Evolutionary conservation across 495 filamentous ascomycete genomes (phyloP).

Genomic region (Aspergillus avenaceus): DNA sequence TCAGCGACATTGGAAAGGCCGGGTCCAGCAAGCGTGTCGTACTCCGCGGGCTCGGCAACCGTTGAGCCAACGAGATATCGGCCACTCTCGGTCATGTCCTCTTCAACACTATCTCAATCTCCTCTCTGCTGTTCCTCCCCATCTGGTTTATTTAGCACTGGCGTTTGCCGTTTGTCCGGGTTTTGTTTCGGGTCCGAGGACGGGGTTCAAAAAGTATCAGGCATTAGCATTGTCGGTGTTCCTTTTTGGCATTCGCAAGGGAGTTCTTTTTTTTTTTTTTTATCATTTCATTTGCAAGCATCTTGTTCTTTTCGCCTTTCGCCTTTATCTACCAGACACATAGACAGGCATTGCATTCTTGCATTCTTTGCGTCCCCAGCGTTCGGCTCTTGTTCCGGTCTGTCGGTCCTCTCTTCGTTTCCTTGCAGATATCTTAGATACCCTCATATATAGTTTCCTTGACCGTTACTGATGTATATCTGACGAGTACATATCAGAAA

Average conservation of each 20-base stretch:
- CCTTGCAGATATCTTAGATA: conserved; percentile 13
- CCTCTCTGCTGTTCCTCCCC: background rate
- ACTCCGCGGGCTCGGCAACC: conserved; percentile 32
- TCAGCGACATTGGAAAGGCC: conserved; percentile 36
- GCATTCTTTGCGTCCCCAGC: background rate
- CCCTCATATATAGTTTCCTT: conserved; percentile 56
- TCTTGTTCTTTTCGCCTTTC: conserved; percentile 1
- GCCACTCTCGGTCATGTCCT: conserved; percentile 4
- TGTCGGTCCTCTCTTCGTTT: background rate
- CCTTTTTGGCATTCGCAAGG: no score
- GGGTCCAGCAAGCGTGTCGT: conserved; percentile 36
- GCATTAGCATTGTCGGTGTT: conserved; percentile 6
- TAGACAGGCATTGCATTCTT: background rate
- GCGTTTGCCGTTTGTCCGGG: conserved; percentile 12
- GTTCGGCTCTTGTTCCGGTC: conserved; percentile 1
- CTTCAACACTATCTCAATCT: background rate
- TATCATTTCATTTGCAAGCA: conserved; percentile 1
- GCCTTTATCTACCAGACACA: background rate
- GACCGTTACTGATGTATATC: conserved; percentile 44
- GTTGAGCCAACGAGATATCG: conserved; percentile 3
- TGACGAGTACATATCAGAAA: background rate
- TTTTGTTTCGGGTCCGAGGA: background rate
- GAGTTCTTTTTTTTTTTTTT: conserved; percentile 15
- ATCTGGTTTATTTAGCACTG: conserved; percentile 12
- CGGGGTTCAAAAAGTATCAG: conserved; percentile 1